These are phyloP conservation scores for Pneumocystis wakefieldiae DNA, from an alignment of 1,139 yeast genomes.

Conservation along the genomic window DNA sequence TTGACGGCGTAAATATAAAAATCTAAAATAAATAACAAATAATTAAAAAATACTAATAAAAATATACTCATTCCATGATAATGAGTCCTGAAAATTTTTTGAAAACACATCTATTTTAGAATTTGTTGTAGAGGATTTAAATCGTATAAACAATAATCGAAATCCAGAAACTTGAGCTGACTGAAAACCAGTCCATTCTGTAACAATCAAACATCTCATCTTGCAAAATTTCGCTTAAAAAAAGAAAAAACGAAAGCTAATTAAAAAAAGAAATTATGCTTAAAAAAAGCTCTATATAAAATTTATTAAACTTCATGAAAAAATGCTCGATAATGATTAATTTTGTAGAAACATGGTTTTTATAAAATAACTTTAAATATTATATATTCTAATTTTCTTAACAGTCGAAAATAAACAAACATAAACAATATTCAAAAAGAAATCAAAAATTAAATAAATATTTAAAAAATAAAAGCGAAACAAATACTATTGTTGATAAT, in stretches of 20 bases:
- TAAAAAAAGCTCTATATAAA: neutral
- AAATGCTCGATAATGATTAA: neutral
- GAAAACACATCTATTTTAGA: neutral
- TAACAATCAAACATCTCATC: neutral
- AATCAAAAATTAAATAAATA: neutral
- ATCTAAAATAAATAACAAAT: conserved; percentile 19
- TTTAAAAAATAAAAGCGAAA: neutral
- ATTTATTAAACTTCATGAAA: neutral
- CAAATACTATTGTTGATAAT: neutral
- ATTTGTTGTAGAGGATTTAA: neutral
- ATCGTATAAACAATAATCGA: neutral
- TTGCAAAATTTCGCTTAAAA: neutral
- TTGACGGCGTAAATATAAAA: conserved; percentile 57
- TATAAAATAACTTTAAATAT: neutral
- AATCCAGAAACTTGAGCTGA: neutral
- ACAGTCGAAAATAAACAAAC: neutral
- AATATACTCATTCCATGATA: conserved; percentile 50
- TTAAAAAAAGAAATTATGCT: neutral
- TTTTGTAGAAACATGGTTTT: neutral
- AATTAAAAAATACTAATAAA: neutral
- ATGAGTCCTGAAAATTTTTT: conserved; percentile 2
- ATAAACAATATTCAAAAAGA: neutral
- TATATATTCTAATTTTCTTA: neutral
- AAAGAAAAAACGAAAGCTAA: neutral
- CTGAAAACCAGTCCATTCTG: neutral